Conservation (phyloP, 495 filamentous ascomycete genomes). For the Cryomyces minteri region DNA sequence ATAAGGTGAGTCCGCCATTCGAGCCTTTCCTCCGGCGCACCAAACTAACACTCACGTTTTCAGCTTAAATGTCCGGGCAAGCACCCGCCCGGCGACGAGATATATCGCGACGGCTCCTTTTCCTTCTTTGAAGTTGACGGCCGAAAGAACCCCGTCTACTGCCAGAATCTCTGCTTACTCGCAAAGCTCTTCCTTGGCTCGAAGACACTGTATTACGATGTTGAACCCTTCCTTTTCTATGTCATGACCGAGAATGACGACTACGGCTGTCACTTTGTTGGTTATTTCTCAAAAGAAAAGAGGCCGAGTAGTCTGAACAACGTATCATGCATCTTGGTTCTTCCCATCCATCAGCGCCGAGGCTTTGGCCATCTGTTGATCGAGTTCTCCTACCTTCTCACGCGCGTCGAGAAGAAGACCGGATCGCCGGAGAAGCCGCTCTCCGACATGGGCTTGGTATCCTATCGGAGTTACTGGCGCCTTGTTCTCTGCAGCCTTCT, state of each 20-base stretch:
- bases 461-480: slow-evolving; percentile 94
- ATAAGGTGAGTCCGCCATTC: slow-evolving; percentile 42
- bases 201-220: slow-evolving; percentile 96
- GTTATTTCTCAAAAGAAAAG: slow-evolving; percentile 99
- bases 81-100: slow-evolving; percentile 92
- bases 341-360: slow-evolving; percentile 92
- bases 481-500: slow-evolving; percentile 71
- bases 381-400: slow-evolving; percentile 94
- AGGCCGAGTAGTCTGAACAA: slow-evolving; percentile 89
- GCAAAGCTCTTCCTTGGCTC: slow-evolving; percentile 94
- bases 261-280: slow-evolving; percentile 87
- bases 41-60: too few species aligned
- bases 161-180: slow-evolving; percentile 89
- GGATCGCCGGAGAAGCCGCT: slow-evolving; percentile 95
- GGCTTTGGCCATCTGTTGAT: slow-evolving; percentile 94
- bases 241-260: slow-evolving; percentile 95
- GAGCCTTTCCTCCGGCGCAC: too few species aligned
- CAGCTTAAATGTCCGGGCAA: slow-evolving; percentile 77
- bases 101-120: slow-evolving; percentile 84
- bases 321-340: slow-evolving; percentile 87
- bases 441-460: slow-evolving; percentile 93
- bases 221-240: slow-evolving; percentile 96
- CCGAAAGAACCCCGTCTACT: slow-evolving; percentile 90
- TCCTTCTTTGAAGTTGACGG: slow-evolving; percentile 97
- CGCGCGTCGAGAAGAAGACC: slow-evolving; percentile 80